These are phyloP conservation scores for Rhododendron williamsianum DNA, from an alignment of 148 eudicot genomes.

Conservation along the genomic window DNA sequence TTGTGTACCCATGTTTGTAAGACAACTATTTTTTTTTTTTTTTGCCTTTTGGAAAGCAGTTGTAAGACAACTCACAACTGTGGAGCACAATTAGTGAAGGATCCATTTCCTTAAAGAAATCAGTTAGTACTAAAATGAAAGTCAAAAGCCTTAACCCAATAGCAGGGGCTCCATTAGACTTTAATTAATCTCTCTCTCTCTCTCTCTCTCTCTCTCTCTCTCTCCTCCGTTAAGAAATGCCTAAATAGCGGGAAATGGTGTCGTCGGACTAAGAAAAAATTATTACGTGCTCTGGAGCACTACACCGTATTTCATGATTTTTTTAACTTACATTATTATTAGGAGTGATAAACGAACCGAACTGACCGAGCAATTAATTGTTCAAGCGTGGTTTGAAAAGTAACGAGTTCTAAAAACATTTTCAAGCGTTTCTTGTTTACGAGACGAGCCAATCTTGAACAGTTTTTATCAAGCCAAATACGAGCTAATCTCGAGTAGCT, in stretches of 20 bases:
- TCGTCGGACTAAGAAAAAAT: not conserved
- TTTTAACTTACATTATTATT: too few species aligned
- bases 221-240: not conserved
- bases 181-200: not conserved
- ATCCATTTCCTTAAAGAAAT: not conserved
- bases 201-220: not conserved
- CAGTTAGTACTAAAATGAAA: not conserved
- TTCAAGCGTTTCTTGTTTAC: too few species aligned
- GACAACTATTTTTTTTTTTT: too few species aligned
- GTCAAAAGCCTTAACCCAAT: not conserved
- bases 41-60: too few species aligned
- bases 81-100: not conserved
- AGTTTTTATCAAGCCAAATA: not conserved
- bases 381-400: too few species aligned
- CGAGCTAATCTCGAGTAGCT: too few species aligned
- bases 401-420: too few species aligned
- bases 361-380: too few species aligned
- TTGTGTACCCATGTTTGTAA: too few species aligned
- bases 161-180: not conserved
- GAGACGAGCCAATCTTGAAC: not conserved
- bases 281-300: not conserved
- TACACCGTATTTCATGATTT: not conserved
- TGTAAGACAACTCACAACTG: not conserved
- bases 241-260: not conserved
- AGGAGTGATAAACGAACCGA: too few species aligned